Evolutionary conservation across 169 alveolate genomes (phyloP).

Genomic region (Plasmodium berghei): DNA sequence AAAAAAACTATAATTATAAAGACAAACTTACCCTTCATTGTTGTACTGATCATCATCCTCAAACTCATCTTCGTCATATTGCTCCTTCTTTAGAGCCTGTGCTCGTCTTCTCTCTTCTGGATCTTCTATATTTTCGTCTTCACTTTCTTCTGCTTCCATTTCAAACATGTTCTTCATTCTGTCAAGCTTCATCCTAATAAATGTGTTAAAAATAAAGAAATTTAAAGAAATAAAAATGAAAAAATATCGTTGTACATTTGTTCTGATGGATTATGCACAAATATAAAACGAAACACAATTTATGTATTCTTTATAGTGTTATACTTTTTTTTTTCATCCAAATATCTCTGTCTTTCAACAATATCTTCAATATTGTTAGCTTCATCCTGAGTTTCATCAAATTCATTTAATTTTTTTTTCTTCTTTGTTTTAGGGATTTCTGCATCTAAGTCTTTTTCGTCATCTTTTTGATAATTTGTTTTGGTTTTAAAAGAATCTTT

Average conservation of each 20-base stretch:
- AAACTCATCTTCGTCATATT: constrained; percentile 21
- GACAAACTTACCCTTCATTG: constrained; percentile 57
- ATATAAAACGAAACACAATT: not conserved
- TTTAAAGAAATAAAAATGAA: not conserved
- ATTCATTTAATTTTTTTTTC: constrained; percentile 10
- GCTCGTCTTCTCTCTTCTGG: constrained; percentile 45
- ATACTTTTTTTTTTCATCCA: constrained; percentile 51
- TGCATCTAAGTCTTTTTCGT: not conserved
- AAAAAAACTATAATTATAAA: not conserved
- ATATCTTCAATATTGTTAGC: not conserved
- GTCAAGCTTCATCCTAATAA: constrained; percentile 13
- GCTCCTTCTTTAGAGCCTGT: constrained; percentile 16
- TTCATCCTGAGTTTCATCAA: not conserved
- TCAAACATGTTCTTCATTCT: constrained; percentile 50
- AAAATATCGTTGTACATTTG: not conserved
- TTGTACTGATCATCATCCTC: constrained; percentile 56
- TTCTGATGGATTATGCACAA: not conserved
- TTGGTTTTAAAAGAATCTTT: not conserved
- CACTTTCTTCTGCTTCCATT: constrained; percentile 76
- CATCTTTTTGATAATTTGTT: not conserved
- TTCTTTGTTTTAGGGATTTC: no score
- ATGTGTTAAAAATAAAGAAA: not conserved
- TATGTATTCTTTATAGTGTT: not conserved
- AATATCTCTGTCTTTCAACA: not conserved
- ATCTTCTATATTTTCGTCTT: constrained; percentile 71